Percentiles rank a stretch among this genome's conserved stretches.
These are phyloP conservation scores for Pachyrhizus erosus DNA, from an alignment of 306 rosid species.

Conservation along the genomic window DNA sequence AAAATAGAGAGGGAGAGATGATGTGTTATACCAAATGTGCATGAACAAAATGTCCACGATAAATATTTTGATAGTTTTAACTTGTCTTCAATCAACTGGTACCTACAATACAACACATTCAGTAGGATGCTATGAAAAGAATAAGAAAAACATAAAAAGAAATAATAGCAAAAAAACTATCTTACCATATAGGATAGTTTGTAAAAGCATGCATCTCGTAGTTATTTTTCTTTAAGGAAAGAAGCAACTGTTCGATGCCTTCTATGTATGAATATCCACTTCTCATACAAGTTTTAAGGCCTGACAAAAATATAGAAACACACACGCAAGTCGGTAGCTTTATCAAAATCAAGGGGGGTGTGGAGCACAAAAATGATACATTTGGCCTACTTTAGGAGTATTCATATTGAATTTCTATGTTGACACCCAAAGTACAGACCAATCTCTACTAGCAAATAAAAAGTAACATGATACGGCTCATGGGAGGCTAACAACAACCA, in stretches of 20 bases:
- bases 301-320: slow-evolving; percentile 54
- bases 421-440: slow-evolving; percentile 15
- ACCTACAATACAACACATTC: slow-evolving; percentile 61
- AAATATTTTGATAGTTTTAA: slow-evolving; percentile 74
- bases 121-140: slow-evolving; percentile 20
- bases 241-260: slow-evolving; percentile 82
- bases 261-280: slow-evolving; percentile 77
- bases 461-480: too few relatives aligned
- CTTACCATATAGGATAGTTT: slow-evolving; percentile 90
- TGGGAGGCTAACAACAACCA: slow-evolving; percentile 14
- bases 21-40: slow-evolving; percentile 56
- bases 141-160: slow-evolving; percentile 40
- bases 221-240: slow-evolving; percentile 64
- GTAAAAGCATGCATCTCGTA: slow-evolving; percentile 97
- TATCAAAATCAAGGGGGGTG: slow-evolving; percentile 9
- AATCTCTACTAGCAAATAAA: slow-evolving; percentile 13
- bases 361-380: slow-evolving; percentile 17
- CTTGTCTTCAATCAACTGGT: slow-evolving; percentile 83
- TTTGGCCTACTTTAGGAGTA: not conserved
- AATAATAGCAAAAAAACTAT: slow-evolving; percentile 21
- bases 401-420: slow-evolving; percentile 25
- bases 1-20: not conserved
- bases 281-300: slow-evolving; percentile 82
- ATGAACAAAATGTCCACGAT: slow-evolving; percentile 97
- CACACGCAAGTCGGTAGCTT: slow-evolving; percentile 35